Conservation (phyloP, 257 asterid genomes). For the Verbascum thapsus region DNA sequence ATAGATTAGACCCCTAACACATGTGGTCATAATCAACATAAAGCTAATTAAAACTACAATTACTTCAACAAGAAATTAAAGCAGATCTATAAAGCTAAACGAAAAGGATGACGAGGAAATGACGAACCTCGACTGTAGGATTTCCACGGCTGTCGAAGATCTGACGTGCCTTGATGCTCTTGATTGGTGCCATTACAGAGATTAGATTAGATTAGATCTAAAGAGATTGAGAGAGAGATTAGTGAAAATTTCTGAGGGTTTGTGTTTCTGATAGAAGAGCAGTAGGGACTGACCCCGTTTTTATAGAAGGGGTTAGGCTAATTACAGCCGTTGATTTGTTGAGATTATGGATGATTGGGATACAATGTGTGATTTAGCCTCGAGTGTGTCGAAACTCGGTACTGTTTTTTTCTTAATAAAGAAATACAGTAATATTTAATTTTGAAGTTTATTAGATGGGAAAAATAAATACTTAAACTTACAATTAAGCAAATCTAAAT, state of each 20-base stretch:
- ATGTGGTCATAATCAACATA: no score
- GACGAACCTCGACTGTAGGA: conserved; percentile 87
- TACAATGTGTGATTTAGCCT: conserved; percentile 31
- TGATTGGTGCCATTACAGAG: conserved; percentile 65
- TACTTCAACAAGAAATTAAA: background rate
- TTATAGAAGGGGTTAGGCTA: conserved; percentile 37
- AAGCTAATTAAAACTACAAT: background rate
- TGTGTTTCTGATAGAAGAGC: background rate
- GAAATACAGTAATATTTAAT: no score
- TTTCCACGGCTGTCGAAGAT: conserved; percentile 97
- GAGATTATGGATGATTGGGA: conserved; percentile 36
- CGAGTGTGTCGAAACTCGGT: conserved; percentile 23
- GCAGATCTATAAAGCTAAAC: conserved; percentile 13
- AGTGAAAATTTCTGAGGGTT: background rate
- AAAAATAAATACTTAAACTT: no score
- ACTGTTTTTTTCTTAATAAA: no score
- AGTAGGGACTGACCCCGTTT: conserved; percentile 36
- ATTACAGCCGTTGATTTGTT: conserved; percentile 51
- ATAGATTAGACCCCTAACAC: background rate
- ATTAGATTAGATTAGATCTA: conserved; percentile 30
- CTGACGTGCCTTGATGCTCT: conserved; percentile 85
- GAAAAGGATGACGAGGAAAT: background rate
- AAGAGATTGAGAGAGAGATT: conserved; percentile 6
- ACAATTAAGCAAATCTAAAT: no score
- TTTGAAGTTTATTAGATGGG: no score